phyloP scores from a whole-genome alignment of 176 grass and related monocot species.

The Oropetium thomaeum region DNA sequence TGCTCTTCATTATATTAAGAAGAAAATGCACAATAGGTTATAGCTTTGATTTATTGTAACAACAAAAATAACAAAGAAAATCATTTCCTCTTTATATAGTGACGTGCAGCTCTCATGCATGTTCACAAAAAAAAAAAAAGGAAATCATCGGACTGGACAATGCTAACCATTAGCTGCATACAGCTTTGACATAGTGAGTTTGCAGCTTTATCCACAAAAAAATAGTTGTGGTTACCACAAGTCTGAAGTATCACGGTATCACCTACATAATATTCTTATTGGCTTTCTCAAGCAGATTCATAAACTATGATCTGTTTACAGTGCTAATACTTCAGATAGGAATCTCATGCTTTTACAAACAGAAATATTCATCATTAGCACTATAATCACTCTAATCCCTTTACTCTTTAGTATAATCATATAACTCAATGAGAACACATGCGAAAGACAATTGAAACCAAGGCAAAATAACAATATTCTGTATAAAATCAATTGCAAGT shows the following conservation, averaged over 20 bases:
- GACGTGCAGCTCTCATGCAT: too few relatives aligned
- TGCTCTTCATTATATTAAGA: too few relatives aligned
- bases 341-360: constrained; percentile 2
- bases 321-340: not conserved
- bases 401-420: not conserved
- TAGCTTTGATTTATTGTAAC: too few relatives aligned
- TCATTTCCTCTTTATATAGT: too few relatives aligned
- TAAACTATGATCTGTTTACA: constrained; percentile 12
- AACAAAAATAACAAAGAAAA: too few relatives aligned
- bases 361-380: not conserved
- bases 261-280: not conserved
- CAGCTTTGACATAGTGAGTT: not conserved
- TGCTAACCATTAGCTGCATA: not conserved
- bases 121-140: not conserved
- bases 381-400: not conserved
- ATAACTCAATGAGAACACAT: not conserved
- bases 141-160: not conserved
- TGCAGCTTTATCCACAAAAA: not conserved
- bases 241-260: not conserved
- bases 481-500: constrained; percentile 28
- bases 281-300: constrained; percentile 2
- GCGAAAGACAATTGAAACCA: not conserved
- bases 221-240: not conserved
- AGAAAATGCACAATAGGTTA: too few relatives aligned
- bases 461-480: constrained; percentile 19